Base-by-base conservation (phyloP, 2,329 filamentous ascomycete species). In the Colletotrichum sp. region DNA sequence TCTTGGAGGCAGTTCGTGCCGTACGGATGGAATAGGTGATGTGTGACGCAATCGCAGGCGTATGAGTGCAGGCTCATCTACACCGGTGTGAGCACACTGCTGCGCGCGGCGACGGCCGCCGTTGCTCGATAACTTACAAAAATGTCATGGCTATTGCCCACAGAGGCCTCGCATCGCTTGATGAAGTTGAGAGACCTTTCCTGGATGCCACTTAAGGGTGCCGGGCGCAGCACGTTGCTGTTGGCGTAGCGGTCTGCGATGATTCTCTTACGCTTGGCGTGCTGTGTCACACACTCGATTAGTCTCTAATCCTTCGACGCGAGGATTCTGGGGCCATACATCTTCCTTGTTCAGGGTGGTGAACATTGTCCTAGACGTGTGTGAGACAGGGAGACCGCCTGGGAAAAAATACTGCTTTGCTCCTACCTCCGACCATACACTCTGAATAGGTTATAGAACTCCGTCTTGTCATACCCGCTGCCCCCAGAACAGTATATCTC, bases 181-280 rank as follows among this genome's bases (percentile, higher is more conserved):
- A 92, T 82, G 77, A 94, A 93, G 32, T 86, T 87, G 44, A 81
- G 83, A 0, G 92, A 91, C 8, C 92, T 86, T 77, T 91, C 88
- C 69, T 89, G 84, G 65, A 95, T 92, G 4, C 91, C 92, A 6
- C 86, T 82, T 32, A 94, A 82, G 3, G 92, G 89, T 4, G 85
- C 85, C 6, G 88, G 82, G 34, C 89, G 89, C 84, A 94, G 88
- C 66, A 94, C 86, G 80, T 94, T 94, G 70, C 90, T 91, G 83
- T 94, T 94, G 34, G 93, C 91, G 81, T 95, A 95, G 34, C 92
- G 88, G 80, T 94, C 92, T 2, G 92, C 92, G 60, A 94, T 86
- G 64, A 93, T 85, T 32, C 92, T 88, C 80, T 92, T 94, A 75
- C 92, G 88, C 77, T 89, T 90, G 34, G 90, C 90, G 80, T 95